phyloP scores from a whole-genome alignment of 192 early-diverging fungal genomes.

The Gryganskiella cystojenkinii region DNA sequence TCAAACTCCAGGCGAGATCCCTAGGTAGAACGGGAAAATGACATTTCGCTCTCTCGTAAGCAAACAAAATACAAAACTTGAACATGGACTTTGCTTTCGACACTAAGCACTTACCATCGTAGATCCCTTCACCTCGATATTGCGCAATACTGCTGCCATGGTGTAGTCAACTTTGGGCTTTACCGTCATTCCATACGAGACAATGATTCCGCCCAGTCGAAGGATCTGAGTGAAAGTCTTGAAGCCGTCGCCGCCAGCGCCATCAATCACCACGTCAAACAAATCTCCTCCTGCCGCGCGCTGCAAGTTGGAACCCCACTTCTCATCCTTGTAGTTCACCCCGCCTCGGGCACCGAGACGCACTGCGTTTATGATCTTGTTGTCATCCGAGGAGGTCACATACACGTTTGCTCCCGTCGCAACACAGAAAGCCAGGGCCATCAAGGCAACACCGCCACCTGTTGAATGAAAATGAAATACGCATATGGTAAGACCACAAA shows the following conservation, averaged over 20 bases:
- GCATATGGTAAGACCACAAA: no score
- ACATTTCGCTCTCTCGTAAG: not conserved
- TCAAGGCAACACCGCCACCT: conserved; percentile 72
- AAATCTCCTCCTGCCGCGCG: conserved; percentile 17
- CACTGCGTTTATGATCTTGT: no score
- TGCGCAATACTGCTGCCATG: conserved; percentile 61
- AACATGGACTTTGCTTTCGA: not conserved
- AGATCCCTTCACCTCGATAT: conserved; percentile 63
- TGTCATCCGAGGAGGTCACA: conserved; percentile 58
- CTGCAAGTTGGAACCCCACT: conserved; percentile 56
- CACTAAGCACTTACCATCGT: conserved; percentile 62
- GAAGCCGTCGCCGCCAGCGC: conserved; percentile 63
- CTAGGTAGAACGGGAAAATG: no score
- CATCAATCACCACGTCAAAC: conserved; percentile 68
- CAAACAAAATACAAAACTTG: not conserved
- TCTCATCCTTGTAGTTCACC: conserved; percentile 26
- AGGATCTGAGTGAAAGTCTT: conserved; percentile 51
- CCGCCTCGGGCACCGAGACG: no score
- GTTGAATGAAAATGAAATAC: no score
- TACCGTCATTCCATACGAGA: conserved; percentile 66
- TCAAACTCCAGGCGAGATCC: conserved; percentile 60
- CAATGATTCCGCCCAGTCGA: conserved; percentile 59
- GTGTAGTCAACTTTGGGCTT: conserved; percentile 41
- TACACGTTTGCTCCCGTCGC: conserved; percentile 69
- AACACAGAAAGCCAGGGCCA: conserved; percentile 70